phyloP scores from a whole-genome alignment of 1,284 basidiomycete genomes.

The Anthracocystis panici-leucophaei region DNA sequence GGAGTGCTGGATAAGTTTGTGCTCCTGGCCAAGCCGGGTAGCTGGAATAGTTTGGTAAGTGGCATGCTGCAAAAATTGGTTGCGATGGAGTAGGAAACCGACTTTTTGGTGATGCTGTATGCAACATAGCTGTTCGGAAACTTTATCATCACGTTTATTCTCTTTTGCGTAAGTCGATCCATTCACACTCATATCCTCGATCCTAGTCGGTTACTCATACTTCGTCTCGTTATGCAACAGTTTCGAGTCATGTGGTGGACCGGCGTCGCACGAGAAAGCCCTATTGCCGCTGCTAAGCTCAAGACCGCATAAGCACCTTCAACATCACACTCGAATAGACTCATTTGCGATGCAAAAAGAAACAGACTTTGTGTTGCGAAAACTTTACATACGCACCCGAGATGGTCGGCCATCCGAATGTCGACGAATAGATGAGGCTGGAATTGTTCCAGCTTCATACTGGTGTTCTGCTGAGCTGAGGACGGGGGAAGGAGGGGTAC shows the following conservation, averaged over 20 bases:
- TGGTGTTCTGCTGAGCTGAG: neutral
- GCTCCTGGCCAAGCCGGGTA: constrained; percentile 26
- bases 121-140: constrained; percentile 56
- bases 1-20: constrained; percentile 18
- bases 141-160: constrained; percentile 59
- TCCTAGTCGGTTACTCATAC: too few species aligned
- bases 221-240: constrained; percentile 3
- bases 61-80: neutral
- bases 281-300: constrained; percentile 17
- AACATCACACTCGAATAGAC: neutral
- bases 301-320: constrained; percentile 15
- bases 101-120: neutral
- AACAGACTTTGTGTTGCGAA: neutral
- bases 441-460: neutral
- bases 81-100: neutral
- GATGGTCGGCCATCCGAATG: constrained; percentile 28
- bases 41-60: constrained; percentile 56
- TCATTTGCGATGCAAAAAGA: neutral
- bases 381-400: neutral
- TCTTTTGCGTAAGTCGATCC: constrained; percentile 50
- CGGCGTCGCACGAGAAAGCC: constrained; percentile 41
- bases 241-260: constrained; percentile 52
- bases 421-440: constrained; percentile 5
- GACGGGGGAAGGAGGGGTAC: constrained; percentile 18
- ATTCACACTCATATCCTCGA: neutral